These are phyloP conservation scores for Combretum micranthum DNA, from an alignment of 345 rosid species.

Conservation along the genomic window DNA sequence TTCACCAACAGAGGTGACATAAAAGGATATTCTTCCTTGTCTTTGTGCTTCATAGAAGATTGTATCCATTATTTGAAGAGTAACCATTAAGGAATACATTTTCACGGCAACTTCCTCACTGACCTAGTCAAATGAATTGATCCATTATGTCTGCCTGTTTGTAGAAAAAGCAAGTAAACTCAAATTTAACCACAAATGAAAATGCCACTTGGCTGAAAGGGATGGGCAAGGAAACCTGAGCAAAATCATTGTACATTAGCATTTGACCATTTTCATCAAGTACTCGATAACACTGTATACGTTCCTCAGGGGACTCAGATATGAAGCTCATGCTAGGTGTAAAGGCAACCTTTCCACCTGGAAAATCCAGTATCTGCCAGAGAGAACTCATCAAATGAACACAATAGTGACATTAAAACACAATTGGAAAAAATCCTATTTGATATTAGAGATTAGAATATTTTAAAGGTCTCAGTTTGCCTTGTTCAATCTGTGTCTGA, in stretches of 20 bases:
- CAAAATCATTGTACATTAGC: constrained; percentile 18
- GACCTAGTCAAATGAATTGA: constrained; percentile 26
- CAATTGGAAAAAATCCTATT: no score
- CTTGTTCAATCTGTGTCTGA: no score
- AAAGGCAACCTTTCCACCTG: constrained; percentile 63
- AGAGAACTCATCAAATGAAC: background rate
- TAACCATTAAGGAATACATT: constrained; percentile 63
- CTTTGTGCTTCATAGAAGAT: constrained; percentile 75
- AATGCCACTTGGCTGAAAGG: background rate
- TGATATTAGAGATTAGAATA: no score
- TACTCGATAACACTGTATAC: constrained; percentile 66
- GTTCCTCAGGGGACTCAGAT: constrained; percentile 40
- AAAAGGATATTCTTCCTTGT: constrained; percentile 88
- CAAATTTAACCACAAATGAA: background rate
- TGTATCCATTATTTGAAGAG: constrained; percentile 71
- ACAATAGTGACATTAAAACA: no score
- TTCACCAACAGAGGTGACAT: constrained; percentile 63
- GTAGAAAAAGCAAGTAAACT: background rate
- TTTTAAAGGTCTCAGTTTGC: no score
- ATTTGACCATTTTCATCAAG: constrained; percentile 57
- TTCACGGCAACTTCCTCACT: constrained; percentile 45
- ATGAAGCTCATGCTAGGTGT: constrained; percentile 51
- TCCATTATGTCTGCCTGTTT: background rate
- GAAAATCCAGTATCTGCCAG: constrained; percentile 55
- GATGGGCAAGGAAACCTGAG: constrained; percentile 26